Evolutionary conservation across 1,284 basidiomycete species (phyloP), one percentile per base, ranked within the genome.

Genomic region (Amylostereum areolatum): DNA sequence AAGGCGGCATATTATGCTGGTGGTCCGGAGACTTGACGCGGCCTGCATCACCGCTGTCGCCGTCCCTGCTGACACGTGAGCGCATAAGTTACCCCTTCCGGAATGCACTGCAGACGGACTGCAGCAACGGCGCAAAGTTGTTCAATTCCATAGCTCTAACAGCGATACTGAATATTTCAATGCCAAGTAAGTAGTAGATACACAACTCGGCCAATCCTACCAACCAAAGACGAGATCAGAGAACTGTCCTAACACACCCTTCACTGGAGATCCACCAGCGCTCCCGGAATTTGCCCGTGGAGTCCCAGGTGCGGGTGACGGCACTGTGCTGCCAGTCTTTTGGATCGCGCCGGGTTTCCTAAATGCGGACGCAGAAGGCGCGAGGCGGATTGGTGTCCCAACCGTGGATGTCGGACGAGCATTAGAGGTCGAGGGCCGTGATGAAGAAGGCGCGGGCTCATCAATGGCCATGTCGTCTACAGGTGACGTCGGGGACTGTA

Each of bases 211-310:
- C 18, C 18, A 18, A 18, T 18, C 27, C 66, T 78, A 83, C 83
- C 83, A 86, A 25, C 84, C 85, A 64, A 88, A 87, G 46, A 89
- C 80, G 54, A 86, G 61, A 68, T 88, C 85, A n/a, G 81, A 81
- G 39, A 88, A 78, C 62, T 85, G 83, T 9, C 84, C 83, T 3
- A 89, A 51, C 54, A 87, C 58, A 4, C 83, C 73, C 61, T 81
- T 87, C 48, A 57, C 72, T n/a, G 75, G 70, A 5, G 70, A 66
- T 18, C 18, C 31, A 60, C 59, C 37, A 61, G 57, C 25, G 58
- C 56, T 3, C 56, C 59, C 2, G 47, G 18, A 18, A 18, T 18
- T 45, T 4, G 57, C 48, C 1, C 50, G 42, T 3, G 53, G 36
- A 24, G 46, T 10, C 9, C 52, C 35, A 4, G 53, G 48, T 10